Base-by-base conservation (phyloP, 2,329 filamentous ascomycete species). In the Dactylellina drechsleri region DNA sequence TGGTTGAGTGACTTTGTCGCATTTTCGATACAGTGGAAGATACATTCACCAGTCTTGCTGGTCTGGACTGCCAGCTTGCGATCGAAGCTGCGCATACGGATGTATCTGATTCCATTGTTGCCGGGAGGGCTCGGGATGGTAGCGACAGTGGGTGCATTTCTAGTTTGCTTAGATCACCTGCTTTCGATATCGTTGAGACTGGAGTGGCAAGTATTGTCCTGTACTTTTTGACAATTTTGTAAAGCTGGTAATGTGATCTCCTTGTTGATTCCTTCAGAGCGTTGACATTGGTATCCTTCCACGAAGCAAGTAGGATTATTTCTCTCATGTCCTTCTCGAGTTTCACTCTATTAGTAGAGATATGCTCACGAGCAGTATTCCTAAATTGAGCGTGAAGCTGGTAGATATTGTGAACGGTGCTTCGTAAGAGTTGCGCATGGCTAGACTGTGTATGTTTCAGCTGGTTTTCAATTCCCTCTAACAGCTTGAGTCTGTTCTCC, bases 261-360 rank as follows among this genome's bases (percentile, higher is more conserved):
- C 91, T 90, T 0, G 95, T 93, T 81, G 94, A 98, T 80, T 97
- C 93, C 77, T 90, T 88, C 15, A 99, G 84, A 0, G 92, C 92
- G 56, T 90, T 90, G 76, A 99, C 96, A 79, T 98, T 99, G 20
- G 92, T 97, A 79, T 99, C 95, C 81, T 96, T 97, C 96, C 96
- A 99, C 82, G 93, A 97, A 6, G 93, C 93, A 79, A 99, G 84
- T 61, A 96, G 88, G 15, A 99, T 87, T n/a, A 97, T 89, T 78
- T 98, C 92, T 81, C 91, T 94, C 86, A 98, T 92, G 68, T 92
- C 89, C 82, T 93, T 97, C 81, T 98, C 94, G n/a, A 98, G 85
- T 0, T 86, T 85, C 5, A 85, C 84, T 66, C 92, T 88, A n/a
- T 90, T 91, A 52, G 58, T 59, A n/a, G 52, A 47, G 7, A 56